Base-by-base conservation (phyloP, 306 rosid species). In the Malus sieversii region DNA sequence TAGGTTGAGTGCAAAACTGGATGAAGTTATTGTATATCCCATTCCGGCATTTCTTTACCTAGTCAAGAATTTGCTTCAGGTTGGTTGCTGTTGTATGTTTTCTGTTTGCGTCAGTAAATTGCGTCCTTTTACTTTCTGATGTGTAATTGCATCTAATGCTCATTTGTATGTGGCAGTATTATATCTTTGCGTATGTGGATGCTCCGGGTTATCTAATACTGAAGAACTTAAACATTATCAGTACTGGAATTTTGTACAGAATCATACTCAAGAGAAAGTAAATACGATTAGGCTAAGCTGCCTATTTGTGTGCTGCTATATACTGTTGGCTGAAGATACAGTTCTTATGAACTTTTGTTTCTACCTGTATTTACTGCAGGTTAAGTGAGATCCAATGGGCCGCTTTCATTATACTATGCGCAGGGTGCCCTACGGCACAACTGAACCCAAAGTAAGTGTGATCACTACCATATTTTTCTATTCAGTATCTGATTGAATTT, bases 381-480 rank as follows among this genome's bases (percentile, higher is more conserved):
- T 86, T 95, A 86, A 95, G 96, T 73, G 91, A 95, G 85, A 89
- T 89, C 85, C 98, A 92, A 73, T 92, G 97, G 97, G 98, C 97
- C 16, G 98, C 98, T 78, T 95, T 92, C 89, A 80, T 95, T 84
- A 87, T 95, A 55, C 90, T 95, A 30, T 90, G 88, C 80, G 97
- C 93, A 51, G 97, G 97, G 72, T 95, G 98, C 86, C 92, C 97
- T 65, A 95, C 96, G 2, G 93, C 98, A 30, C 96, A 95, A 78
- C 87, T 95, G 75, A 92, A 92, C 77, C 84, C 98, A 65, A 92
- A 88, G 98, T 95, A 87, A 84, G 87, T 72, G 73, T 46, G 64
- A 60, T 77, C 62, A 78, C 60, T 42, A 67, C 12, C 68, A 29
- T 72, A 22, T 73, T 57, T 69, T 67, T 61, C 59, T 70, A 30